Evolutionary conservation across 176 grass and related monocot genomes (phyloP), one percentile per base, ranked within the genome.

Genomic region (Bothriochloa decipiens): DNA sequence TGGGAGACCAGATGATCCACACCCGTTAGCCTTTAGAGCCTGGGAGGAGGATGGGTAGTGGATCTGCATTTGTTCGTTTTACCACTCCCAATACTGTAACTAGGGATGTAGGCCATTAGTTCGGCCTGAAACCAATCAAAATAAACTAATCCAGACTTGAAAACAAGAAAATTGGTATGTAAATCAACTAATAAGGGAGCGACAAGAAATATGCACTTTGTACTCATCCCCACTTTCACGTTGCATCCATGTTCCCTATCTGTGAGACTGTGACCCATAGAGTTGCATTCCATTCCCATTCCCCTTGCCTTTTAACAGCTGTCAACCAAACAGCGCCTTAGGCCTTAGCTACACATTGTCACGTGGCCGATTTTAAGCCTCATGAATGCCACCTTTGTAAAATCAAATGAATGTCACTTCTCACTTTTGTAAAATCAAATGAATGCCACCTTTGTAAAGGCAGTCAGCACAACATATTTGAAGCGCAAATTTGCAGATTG

Each of bases 401-500:
- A 78, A 78, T 41, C 7, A 64, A 45, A 64, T 64, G 40, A 45
- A 78, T 43, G 25, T 4, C 25, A 23, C 18, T 36, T 36, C 35
- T 36, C 5, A 36, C n/a, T n/a, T 77, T 40, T 0, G 26, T 45
- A 43, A 65, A 78, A 78, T 41, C 7, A 64, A 45, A 64, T 64
- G 40, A 45, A 78, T 43, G 25, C 2, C 25, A 23, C 18, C 37
- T 39, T 36, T 36, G 2, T 36, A 0, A 36, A 41, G 20, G n/a
- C 35, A 82, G 52, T 82, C 70, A 72, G 68, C 37, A 11, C 49
- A 20, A 71, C 37, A 43, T 61, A 22, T 70, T 43, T 11, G 40
- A 72, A 43, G n/a, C 41, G 36, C 9, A 82, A 4, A 82, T 71
- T 70, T 60, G 16, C 13, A 71, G 8, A 42, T 65, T 32, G 17